A percentile compares a stretch with the other conserved stretches of the same genome.
These are phyloP conservation scores for Fremontodendron californicum DNA, from an alignment of 345 rosid genomes.

Conservation along the genomic window DNA sequence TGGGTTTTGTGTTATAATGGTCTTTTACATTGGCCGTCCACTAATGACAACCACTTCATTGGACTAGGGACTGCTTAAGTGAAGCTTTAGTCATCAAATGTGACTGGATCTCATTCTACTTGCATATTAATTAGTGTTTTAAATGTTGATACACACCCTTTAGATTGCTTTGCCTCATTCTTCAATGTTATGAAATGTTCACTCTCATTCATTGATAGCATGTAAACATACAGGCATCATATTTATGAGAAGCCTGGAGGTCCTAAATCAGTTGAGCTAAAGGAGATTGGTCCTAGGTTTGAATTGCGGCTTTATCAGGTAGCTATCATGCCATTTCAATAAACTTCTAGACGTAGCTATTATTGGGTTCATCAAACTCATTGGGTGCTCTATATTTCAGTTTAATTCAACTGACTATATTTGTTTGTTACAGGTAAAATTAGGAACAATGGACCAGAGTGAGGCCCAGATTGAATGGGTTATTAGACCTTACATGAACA, in stretches of 20 bases:
- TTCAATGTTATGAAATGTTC: neutral
- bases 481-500: constrained; percentile 82
- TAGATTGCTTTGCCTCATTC: neutral
- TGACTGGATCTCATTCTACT: neutral
- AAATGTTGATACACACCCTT: neutral
- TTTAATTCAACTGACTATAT: neutral
- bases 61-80: neutral
- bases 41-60: neutral
- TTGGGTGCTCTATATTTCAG: neutral
- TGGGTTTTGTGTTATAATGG: neutral
- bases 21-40: neutral
- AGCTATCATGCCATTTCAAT: constrained; percentile 1
- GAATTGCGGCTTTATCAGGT: constrained; percentile 90
- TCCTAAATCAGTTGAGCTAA: constrained; percentile 74
- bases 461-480: constrained; percentile 89
- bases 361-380: neutral
- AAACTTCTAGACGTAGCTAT: neutral
- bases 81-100: neutral
- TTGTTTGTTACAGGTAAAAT: constrained; percentile 47
- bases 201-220: neutral
- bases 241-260: constrained; percentile 68
- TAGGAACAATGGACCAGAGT: constrained; percentile 79
- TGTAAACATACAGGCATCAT: constrained; percentile 59
- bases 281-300: constrained; percentile 87
- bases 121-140: neutral